Base-by-base conservation (phyloP, 2,329 filamentous ascomycete species). In the Ophiobolus disseminans region DNA sequence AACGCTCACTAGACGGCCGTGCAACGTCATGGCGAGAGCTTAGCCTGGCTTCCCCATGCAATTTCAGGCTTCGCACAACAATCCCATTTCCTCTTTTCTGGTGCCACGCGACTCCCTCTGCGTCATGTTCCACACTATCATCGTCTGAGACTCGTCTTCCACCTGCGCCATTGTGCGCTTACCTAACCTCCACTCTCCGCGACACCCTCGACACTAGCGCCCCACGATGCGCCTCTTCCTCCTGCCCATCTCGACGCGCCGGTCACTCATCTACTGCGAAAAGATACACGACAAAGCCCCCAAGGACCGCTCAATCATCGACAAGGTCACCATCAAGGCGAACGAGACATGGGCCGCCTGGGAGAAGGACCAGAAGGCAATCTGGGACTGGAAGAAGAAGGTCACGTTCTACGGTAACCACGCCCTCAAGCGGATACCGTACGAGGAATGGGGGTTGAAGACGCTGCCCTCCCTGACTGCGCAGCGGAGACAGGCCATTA, bases 401-500 rank as follows among this genome's bases (percentile, higher is more conserved):
- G 81, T 97, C 16, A 93, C 94, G 42, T 81, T 83, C 50, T 95
- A 93, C 73, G 94, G 94, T 46, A 97, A 99, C 75, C 79, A 85
- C 39, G 85, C 90, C 13, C 84, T 99, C 53, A 86, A 90, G 63
- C 85, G 90, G 55, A 96, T 99, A 65, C 90, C 94, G 2, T 97
- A 90, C 72, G 90, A 97, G 75, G 94, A 99, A 86, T 99, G 94
- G 94, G 91, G 90, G 0, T 81, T 99, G 60, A 97, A 97, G 77
- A 96, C 91, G 26, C 87, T 99, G 42, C 94, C 94, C 35, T 87
- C 92, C 17, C 79, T 96, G 60, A 90, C 86, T 32, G 78, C 84
- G 48, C 82, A 84, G 58, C 81, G 86, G 48, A 81, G 83, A 60
- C 78, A 82, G 39, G 85, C 89, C 42, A 85, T 89, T 61, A 65